Base-by-base conservation (phyloP, 352 stramenopile genomes). In the Phytophthora citricola region DNA sequence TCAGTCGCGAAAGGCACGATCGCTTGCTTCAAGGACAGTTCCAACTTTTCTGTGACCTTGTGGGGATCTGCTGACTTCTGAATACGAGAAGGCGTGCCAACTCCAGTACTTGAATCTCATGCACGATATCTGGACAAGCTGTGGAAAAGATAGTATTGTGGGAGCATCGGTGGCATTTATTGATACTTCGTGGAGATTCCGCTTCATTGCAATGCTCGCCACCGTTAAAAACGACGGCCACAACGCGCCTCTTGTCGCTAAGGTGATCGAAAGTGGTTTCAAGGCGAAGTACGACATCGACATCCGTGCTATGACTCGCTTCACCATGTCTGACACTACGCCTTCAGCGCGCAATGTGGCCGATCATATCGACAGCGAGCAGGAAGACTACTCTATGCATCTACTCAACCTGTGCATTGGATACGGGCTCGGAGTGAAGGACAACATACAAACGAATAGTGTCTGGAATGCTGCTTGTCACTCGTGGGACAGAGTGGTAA, bases 341-440 rank as follows among this genome's bases (percentile, higher is more conserved):
- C 29, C 22, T 1, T 52, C 46, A 10, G 38, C 45, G 0, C 41
- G 52, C 5, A 50, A 55, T 22, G 49, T 62, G 2, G n/a, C 22
- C 8, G 24, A 54, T 31, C 17, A 62, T 44, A 40, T 66, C 10
- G 48, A 66, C n/a, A 46, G 41, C 0, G 43, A 58, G 6, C 56
- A 71, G 17, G 36, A 58, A n/a, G 31, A 53, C 20, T 66, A 49
- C 20, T 54, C 4, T 0, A 67, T 71, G 57, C 36, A 63, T 5
- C 14, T 71, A 9, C 36, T 67, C 0, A 67, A 39, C 7, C 20
- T 67, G 1, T 71, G 56, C 12, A 71, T 71, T 26, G 56, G 20
- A 0, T 62, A 62, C 34, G 44, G 27, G 1, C 27, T 71, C 17
- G 43, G 56, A 6, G 5, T 66, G 4, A 62, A 66, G 15, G 43